Conservation (phyloP, 306 rosid species). For the Ormosia semicastrata region DNA sequence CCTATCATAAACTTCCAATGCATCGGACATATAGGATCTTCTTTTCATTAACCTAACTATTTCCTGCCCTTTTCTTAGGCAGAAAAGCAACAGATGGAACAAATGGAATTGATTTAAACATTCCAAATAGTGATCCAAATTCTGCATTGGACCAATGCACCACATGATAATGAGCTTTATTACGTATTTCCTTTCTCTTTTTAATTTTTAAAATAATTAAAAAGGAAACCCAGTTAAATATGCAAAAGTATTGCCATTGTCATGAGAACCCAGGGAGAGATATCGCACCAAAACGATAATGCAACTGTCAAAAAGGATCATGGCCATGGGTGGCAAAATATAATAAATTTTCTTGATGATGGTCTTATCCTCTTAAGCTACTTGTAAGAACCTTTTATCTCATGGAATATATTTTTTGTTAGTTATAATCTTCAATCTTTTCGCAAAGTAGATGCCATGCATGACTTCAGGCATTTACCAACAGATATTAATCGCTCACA, state of each 20-base stretch:
- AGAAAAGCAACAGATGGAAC: background rate
- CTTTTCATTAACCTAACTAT: conserved; percentile 25
- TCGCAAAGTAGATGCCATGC: conserved; percentile 18
- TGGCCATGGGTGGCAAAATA: conserved; percentile 5
- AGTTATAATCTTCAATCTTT: conserved; percentile 20
- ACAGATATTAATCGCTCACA: background rate
- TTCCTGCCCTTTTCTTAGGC: conserved; percentile 10
- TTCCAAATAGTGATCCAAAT: background rate
- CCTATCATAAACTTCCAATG: background rate
- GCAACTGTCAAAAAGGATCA: conserved; percentile 18
- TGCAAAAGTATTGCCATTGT: background rate
- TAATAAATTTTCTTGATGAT: conserved; percentile 15
- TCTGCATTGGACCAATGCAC: conserved; percentile 18
- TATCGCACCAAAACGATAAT: background rate
- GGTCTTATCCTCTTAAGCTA: conserved; percentile 27
- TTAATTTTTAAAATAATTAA: background rate
- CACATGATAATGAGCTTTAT: conserved; percentile 2
- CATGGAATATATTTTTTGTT: conserved; percentile 23
- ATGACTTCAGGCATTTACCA: background rate
- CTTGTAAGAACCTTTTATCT: conserved; percentile 37
- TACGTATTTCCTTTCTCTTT: background rate
- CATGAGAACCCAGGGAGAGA: background rate
- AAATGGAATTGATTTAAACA: conserved; percentile 8
- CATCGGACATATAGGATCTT: conserved; percentile 9
- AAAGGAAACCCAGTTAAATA: background rate